Base-by-base conservation (phyloP, 1,284 basidiomycete genomes). In the Sporisorium sorghi region DNA sequence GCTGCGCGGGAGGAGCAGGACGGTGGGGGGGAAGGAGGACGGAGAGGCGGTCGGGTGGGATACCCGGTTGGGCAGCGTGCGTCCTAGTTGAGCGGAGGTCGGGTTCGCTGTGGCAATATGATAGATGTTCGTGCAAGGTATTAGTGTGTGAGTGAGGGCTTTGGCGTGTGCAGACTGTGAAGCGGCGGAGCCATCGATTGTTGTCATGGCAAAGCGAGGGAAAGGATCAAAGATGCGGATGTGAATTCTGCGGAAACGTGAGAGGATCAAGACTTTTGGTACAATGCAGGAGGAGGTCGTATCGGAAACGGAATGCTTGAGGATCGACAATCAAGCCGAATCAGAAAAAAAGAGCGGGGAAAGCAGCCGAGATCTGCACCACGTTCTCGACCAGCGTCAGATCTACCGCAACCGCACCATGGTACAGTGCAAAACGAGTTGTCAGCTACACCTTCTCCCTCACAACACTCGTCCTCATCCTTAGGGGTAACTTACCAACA, bases 401-500 rank as follows among this genome's bases (percentile, higher is more conserved):
- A 35, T 81, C 79, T 77, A n/a, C 37, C 51, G 14, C 15, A 55
- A 35, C 33, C 28, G 19, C n/a, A n/a, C n/a, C n/a, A n/a, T n/a
- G n/a, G n/a, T n/a, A n/a, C n/a, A n/a, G n/a, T n/a, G n/a, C n/a
- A 9, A 33, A 8, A 47, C 15, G 46, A 14, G 5, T n/a, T 44
- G 43, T 47, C 46, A 47, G 46, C 46, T 47, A 19, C 26, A 30
- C 24, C 28, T 47, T 17, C 24, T 47, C 26, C n/a, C n/a, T n/a
- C n/a, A n/a, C n/a, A n/a, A n/a, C n/a, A n/a, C n/a, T n/a, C n/a
- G n/a, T n/a, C n/a, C n/a, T n/a, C n/a, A n/a, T n/a, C n/a, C n/a
- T n/a, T n/a, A n/a, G n/a, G n/a, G n/a, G n/a, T n/a, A 19, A 80
- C 78, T 52, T 48, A 82, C 81, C 81, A 30, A 83, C 63, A 17